These are phyloP conservation scores for Pythium guiyangense DNA, from an alignment of 352 stramenopile genomes.

Conservation along the genomic window DNA sequence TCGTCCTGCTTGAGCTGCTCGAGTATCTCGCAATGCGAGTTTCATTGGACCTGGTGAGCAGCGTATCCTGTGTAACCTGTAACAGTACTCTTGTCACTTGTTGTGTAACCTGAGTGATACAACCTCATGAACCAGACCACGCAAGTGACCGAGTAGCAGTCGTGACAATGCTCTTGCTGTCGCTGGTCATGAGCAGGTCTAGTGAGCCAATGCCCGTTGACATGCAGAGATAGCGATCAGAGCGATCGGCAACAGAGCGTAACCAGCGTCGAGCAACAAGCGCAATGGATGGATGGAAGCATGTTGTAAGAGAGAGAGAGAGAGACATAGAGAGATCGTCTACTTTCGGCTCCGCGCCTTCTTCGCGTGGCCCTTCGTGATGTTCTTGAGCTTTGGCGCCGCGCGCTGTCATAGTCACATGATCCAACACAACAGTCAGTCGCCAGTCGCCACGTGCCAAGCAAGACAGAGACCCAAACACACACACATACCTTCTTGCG, in stretches of 20 bases:
- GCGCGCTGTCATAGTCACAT: slow-evolving; percentile 5
- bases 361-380: slow-evolving; percentile 69
- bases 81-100: too few relatives aligned
- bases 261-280: not conserved
- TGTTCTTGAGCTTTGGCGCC: slow-evolving; percentile 59
- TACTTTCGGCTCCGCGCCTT: slow-evolving; percentile 56
- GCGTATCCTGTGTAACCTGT: too few relatives aligned
- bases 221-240: too few relatives aligned
- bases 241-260: not conserved
- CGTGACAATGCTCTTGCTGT: too few relatives aligned
- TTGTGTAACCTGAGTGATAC: too few relatives aligned
- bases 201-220: too few relatives aligned
- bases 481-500: slow-evolving; percentile 42
- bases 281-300: not conserved
- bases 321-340: slow-evolving; percentile 1
- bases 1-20: not conserved
- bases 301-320: not conserved
- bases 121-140: too few relatives aligned
- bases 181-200: too few relatives aligned
- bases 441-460: not conserved
- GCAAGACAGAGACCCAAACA: not conserved
- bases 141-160: too few relatives aligned
- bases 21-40: not conserved
- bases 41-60: too few relatives aligned
- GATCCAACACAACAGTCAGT: slow-evolving; percentile 1